phyloP scores from a whole-genome alignment of 2,329 filamentous ascomycete genomes.

The Neonectria magnoliae region DNA sequence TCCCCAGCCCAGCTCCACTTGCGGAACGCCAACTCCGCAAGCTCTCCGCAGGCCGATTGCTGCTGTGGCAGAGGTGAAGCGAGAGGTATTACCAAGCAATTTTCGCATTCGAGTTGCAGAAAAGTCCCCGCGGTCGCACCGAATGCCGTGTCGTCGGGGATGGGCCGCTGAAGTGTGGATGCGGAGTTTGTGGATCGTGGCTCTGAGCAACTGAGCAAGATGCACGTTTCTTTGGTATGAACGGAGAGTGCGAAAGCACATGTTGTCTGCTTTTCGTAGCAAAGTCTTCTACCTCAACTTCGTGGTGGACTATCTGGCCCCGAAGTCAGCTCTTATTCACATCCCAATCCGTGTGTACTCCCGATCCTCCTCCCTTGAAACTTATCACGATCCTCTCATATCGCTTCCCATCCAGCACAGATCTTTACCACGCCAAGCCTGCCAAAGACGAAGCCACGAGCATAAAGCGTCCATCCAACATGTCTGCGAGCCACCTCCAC shows the following conservation, averaged over 20 bases:
- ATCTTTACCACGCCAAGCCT: background rate
- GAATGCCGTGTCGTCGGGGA: constrained; percentile 9
- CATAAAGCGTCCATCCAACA: background rate
- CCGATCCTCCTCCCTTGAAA: background rate
- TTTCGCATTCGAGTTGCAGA: background rate
- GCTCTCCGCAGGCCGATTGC: background rate
- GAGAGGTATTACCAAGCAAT: background rate
- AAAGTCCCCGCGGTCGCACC: constrained; percentile 15
- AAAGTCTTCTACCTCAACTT: background rate
- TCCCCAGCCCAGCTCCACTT: background rate
- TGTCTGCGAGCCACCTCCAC: background rate
- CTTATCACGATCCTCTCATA: background rate
- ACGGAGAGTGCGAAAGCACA: background rate
- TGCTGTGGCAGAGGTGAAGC: background rate
- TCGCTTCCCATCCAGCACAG: background rate
- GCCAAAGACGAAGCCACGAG: background rate
- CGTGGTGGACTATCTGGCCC: background rate
- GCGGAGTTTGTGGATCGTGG: background rate
- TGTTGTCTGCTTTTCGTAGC: background rate
- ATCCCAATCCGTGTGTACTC: background rate
- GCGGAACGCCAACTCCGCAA: constrained; percentile 8
- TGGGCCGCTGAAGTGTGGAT: background rate
- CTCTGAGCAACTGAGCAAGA: background rate
- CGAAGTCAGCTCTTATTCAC: background rate
- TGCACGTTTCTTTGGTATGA: background rate